Percentiles rank a stretch among this genome's conserved stretches.
Evolutionary conservation across 495 filamentous ascomycete species (phyloP).

Genomic region (Pyrenula massariospora): DNA sequence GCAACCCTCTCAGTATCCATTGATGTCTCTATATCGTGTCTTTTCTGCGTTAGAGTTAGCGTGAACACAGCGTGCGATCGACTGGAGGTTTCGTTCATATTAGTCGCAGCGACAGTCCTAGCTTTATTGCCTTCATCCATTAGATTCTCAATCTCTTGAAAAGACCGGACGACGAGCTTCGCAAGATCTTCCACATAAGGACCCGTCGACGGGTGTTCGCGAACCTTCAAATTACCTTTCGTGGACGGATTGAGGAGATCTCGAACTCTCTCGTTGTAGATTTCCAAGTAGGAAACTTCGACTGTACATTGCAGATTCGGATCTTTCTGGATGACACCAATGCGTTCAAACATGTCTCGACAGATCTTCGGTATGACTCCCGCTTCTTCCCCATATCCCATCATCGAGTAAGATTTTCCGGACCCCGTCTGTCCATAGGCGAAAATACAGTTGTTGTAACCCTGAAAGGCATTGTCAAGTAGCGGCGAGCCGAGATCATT

Average conservation of each 20-base stretch:
- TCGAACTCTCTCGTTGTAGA: slow-evolving; percentile 96
- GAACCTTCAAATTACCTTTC: slow-evolving; percentile 91
- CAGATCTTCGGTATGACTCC: slow-evolving; percentile 98
- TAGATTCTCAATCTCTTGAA: slow-evolving; percentile 88
- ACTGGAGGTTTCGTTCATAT: slow-evolving; percentile 99
- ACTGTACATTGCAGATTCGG: slow-evolving; percentile 78
- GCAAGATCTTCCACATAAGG: slow-evolving; percentile 97
- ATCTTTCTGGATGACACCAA: slow-evolving; percentile 62
- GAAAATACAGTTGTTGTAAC: slow-evolving; percentile 99
- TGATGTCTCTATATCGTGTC: slow-evolving; percentile 82
- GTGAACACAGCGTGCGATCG: slow-evolving; percentile 98
- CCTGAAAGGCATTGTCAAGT: slow-evolving; percentile 95
- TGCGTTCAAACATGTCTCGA: slow-evolving; percentile 90
- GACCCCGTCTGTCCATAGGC: slow-evolving; percentile 98
- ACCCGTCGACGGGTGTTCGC: slow-evolving; percentile 94
- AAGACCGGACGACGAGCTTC: slow-evolving; percentile 93
- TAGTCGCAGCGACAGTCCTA: slow-evolving; percentile 93
- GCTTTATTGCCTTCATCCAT: slow-evolving; percentile 99
- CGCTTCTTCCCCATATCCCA: slow-evolving; percentile 94
- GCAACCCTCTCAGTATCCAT: slow-evolving; percentile 97
- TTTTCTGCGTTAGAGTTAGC: slow-evolving; percentile 86
- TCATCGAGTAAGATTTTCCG: slow-evolving; percentile 99
- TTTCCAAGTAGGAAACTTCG: slow-evolving; percentile 97
- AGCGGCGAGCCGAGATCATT: slow-evolving; percentile 79
- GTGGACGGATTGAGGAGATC: slow-evolving; percentile 94